phyloP scores from a whole-genome alignment of 768 basidiomycete genomes.

The Daedalea quercina region DNA sequence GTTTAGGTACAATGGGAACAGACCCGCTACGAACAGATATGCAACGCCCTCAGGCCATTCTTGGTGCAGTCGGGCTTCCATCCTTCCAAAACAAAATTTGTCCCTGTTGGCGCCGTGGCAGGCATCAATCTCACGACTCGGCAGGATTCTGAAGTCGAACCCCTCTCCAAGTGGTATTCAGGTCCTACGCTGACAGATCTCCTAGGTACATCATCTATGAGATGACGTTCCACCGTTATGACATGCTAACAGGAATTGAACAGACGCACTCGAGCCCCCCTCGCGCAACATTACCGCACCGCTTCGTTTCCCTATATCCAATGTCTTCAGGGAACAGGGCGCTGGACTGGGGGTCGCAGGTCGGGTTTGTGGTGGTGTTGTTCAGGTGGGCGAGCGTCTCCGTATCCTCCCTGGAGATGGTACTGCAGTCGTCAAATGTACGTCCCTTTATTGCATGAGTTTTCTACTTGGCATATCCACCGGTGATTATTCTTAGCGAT shows the following conservation, averaged over 20 bases:
- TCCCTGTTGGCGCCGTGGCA: slow-evolving; percentile 85
- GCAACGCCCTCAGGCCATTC: slow-evolving; percentile 67
- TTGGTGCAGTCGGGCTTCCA: slow-evolving; percentile 84
- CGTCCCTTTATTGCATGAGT: neutral
- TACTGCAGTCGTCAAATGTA: slow-evolving; percentile 70
- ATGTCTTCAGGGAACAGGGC: slow-evolving; percentile 88
- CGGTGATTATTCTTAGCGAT: slow-evolving; percentile 48
- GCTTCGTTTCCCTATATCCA: slow-evolving; percentile 84
- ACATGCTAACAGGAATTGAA: neutral
- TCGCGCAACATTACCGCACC: slow-evolving; percentile 68
- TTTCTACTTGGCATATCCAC: neutral
- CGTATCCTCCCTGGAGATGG: slow-evolving; percentile 92
- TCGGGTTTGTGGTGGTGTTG: slow-evolving; percentile 76
- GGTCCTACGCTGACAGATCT: slow-evolving; percentile 82
- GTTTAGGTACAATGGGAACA: slow-evolving; percentile 81
- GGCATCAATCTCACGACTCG: slow-evolving; percentile 74
- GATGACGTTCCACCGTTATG: no score
- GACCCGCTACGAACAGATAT: slow-evolving; percentile 82
- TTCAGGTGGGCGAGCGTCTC: slow-evolving; percentile 88
- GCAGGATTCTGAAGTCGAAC: slow-evolving; percentile 38
- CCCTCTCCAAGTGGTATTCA: slow-evolving; percentile 68
- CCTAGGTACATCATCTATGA: slow-evolving; percentile 54
- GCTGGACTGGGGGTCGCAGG: slow-evolving; percentile 78
- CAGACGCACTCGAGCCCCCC: slow-evolving; percentile 81
- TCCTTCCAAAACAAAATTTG: slow-evolving; percentile 69